Percentiles rank a stretch among this genome's conserved stretches.
phyloP scores from a whole-genome alignment of 768 basidiomycete genomes.

The Russula sp. region DNA sequence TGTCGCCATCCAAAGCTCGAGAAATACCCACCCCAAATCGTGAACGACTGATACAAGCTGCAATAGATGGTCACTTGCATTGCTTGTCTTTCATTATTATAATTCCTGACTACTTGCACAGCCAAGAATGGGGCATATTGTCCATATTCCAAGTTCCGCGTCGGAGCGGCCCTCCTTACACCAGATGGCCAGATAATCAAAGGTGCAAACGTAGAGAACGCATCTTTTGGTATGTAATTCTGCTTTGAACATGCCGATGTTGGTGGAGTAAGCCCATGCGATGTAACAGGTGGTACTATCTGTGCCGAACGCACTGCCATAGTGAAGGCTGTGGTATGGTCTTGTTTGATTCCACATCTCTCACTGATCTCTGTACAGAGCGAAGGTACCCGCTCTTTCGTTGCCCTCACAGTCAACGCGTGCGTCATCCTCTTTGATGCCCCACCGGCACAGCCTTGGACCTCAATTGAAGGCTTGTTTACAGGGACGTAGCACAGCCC shows the following conservation, averaged over 20 bases:
- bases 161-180: constrained; percentile 80
- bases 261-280: too few species aligned
- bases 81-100: not conserved
- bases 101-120: constrained; percentile 25
- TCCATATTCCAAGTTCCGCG: constrained; percentile 88
- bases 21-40: constrained; percentile 37
- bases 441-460: not conserved
- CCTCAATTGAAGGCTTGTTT: not conserved
- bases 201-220: constrained; percentile 93
- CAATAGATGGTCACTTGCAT: constrained; percentile 45
- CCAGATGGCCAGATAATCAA: constrained; percentile 64
- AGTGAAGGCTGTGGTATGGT: constrained; percentile 84
- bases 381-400: constrained; percentile 36
- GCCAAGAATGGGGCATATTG: constrained; percentile 68
- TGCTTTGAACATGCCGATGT: not conserved
- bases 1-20: constrained; percentile 3
- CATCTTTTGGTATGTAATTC: constrained; percentile 63
- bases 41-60: constrained; percentile 44
- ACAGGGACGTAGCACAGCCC: constrained; percentile 57
- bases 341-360: too few species aligned
- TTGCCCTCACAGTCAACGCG: constrained; percentile 77
- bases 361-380: too few species aligned
- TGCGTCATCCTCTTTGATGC: constrained; percentile 30
- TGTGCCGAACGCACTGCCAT: constrained; percentile 95
- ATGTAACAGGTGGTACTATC: constrained; percentile 68